A percentile compares a stretch with the other conserved stretches of the same genome.
Evolutionary conservation across 129 eudicot species (phyloP).

Genomic region (Helichrysum umbraculigerum): DNA sequence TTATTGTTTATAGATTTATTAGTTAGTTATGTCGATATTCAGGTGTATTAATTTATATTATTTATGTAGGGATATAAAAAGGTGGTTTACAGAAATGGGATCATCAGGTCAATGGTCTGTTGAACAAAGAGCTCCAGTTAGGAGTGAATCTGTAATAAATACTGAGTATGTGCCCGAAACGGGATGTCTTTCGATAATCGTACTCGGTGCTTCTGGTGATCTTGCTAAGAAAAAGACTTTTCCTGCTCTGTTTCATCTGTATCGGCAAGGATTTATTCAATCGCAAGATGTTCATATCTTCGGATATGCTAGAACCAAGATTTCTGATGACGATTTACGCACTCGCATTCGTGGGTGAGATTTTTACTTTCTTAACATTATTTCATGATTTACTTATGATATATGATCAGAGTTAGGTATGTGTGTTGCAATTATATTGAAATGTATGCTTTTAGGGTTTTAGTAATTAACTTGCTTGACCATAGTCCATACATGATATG

Average conservation of each 20-base stretch:
- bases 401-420: no score
- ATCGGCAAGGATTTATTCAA: conserved; percentile 57
- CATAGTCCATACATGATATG: not conserved
- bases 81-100: conserved; percentile 36
- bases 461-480: not conserved
- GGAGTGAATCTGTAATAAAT: conserved; percentile 36
- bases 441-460: not conserved
- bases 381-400: no score
- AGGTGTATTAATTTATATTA: not conserved
- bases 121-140: conserved; percentile 51
- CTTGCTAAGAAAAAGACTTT: conserved; percentile 98
- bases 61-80: not conserved
- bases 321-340: conserved; percentile 72
- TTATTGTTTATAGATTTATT: not conserved
- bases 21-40: not conserved
- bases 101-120: conserved; percentile 56
- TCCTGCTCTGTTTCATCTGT: conserved; percentile 95
- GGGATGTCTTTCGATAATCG: conserved; percentile 79
- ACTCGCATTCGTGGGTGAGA: conserved; percentile 88
- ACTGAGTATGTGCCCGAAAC: conserved; percentile 51
- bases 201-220: conserved; percentile 99
- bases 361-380: not conserved
- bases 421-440: not conserved
- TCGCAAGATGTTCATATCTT: conserved; percentile 84
- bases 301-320: conserved; percentile 93